Conservation (phyloP, 768 basidiomycete species). For the Psilocybe cubensis region DNA sequence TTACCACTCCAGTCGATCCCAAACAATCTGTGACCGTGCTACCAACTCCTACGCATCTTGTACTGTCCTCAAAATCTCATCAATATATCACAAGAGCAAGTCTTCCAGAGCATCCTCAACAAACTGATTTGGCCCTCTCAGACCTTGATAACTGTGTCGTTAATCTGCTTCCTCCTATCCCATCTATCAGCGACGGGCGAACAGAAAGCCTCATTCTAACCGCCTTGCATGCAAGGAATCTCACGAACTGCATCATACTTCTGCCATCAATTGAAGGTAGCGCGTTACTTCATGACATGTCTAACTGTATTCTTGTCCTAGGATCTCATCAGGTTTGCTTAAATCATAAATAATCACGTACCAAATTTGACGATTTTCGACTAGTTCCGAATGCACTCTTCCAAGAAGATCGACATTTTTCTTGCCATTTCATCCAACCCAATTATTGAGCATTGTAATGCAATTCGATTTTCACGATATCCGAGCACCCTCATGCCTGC, state of each 20-base stretch:
- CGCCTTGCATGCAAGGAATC: conserved; percentile 65
- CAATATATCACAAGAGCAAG: conserved; percentile 49
- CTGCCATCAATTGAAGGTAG: conserved; percentile 72
- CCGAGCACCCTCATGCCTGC: conserved; percentile 40
- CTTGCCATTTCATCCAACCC: conserved; percentile 72
- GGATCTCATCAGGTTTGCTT: conserved; percentile 79
- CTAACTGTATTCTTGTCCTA: conserved; percentile 64
- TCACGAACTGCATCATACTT: conserved; percentile 65
- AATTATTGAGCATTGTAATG: conserved; percentile 75
- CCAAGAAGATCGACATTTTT: conserved; percentile 64
- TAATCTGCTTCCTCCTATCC: conserved; percentile 51
- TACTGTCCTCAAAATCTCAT: conserved; percentile 47
- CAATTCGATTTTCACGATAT: conserved; percentile 67
- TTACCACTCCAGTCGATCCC: neutral
- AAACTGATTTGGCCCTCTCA: conserved; percentile 65
- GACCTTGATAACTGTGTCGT: conserved; percentile 72
- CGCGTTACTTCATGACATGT: conserved; percentile 68
- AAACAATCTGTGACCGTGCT: neutral
- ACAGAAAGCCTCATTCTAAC: conserved; percentile 35
- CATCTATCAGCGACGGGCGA: neutral
- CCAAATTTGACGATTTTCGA: neutral
- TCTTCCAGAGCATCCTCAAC: conserved; percentile 36
- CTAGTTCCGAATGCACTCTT: conserved; percentile 89
- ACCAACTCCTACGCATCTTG: conserved; percentile 34
- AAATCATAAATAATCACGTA: neutral